Conservation (phyloP, 2,329 filamentous ascomycete genomes). For the Cordyceps tenuipes region DNA sequence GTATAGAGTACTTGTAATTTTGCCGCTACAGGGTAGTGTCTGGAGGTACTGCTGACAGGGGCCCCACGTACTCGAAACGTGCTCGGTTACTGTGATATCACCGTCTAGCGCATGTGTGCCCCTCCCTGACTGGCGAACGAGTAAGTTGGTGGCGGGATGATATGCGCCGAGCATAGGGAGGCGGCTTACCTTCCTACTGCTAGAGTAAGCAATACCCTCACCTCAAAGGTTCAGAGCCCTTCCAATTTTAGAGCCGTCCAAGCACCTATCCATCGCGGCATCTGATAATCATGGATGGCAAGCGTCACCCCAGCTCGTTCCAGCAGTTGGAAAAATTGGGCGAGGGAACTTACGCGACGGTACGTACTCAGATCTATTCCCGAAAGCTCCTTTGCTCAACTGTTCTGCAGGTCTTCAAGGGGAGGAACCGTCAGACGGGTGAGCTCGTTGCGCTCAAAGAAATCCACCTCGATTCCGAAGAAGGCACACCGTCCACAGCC, state of each 20-base stretch:
- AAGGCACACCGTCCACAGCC: conserved; percentile 92
- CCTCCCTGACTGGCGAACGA: conserved; percentile 9
- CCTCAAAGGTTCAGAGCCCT: background rate
- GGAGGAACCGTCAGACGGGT: conserved; percentile 91
- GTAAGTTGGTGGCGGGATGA: conserved; percentile 2
- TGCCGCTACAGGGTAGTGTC: too few species aligned
- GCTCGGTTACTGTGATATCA: conserved; percentile 11
- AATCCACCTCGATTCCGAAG: conserved; percentile 96
- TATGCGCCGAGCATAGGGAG: background rate
- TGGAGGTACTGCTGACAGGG: background rate
- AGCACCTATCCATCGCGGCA: background rate
- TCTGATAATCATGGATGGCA: conserved; percentile 65
- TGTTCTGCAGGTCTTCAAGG: conserved; percentile 78
- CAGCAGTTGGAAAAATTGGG: conserved; percentile 98
- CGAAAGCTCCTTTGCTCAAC: background rate
- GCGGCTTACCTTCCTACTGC: background rate
- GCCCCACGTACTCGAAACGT: background rate
- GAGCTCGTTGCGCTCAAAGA: conserved; percentile 96
- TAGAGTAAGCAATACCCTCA: background rate
- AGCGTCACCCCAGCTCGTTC: conserved; percentile 91
- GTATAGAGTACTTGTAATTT: background rate
- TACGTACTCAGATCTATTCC: conserved; percentile 35
- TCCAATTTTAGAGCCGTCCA: background rate
- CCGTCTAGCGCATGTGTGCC: conserved; percentile 8
- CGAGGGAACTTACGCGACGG: conserved; percentile 97